phyloP scores from a whole-genome alignment of 225 moss, liverwort and hornwort species.

The Takakia lepidozioides region DNA sequence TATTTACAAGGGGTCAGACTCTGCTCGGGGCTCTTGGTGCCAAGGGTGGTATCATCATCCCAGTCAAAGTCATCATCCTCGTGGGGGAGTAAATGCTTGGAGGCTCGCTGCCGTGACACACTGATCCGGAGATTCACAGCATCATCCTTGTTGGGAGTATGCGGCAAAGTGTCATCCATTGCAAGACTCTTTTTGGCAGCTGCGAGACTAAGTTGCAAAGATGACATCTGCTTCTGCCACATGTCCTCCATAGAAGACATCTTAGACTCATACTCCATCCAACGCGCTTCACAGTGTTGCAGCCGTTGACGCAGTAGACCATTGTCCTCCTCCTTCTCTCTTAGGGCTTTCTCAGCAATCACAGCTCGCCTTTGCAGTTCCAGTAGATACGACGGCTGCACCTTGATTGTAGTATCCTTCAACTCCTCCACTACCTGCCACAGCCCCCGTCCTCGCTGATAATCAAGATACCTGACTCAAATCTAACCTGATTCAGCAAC shows the following conservation, averaged over 20 bases:
- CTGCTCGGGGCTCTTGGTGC: constrained; percentile 81
- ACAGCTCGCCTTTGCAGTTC: constrained; percentile 91
- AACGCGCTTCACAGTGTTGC: constrained; percentile 85
- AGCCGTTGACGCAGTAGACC: constrained; percentile 70
- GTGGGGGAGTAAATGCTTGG: constrained; percentile 67
- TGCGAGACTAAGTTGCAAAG: constrained; percentile 86
- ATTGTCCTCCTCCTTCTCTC: constrained; percentile 98
- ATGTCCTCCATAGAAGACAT: constrained; percentile 98
- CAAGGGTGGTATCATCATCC: constrained; percentile 77
- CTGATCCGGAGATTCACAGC: constrained; percentile 58
- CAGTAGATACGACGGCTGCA: constrained; percentile 82
- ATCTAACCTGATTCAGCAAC: background rate
- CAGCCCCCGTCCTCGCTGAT: no score
- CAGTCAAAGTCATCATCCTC: constrained; percentile 86
- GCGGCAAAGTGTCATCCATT: constrained; percentile 54
- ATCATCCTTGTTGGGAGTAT: constrained; percentile 61
- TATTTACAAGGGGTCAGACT: constrained; percentile 64
- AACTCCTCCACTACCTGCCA: constrained; percentile 29
- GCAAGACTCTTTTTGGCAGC: constrained; percentile 93
- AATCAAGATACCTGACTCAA: no score
- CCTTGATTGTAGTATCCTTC: constrained; percentile 72
- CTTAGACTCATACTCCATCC: constrained; percentile 97
- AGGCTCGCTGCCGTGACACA: constrained; percentile 48
- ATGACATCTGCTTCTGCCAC: constrained; percentile 99
- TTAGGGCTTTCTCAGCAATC: constrained; percentile 76